A percentile compares a stretch with the other conserved stretches of the same genome.
Evolutionary conservation across 1,284 basidiomycete genomes (phyloP).

Genomic region (Caloboletus inedulis): DNA sequence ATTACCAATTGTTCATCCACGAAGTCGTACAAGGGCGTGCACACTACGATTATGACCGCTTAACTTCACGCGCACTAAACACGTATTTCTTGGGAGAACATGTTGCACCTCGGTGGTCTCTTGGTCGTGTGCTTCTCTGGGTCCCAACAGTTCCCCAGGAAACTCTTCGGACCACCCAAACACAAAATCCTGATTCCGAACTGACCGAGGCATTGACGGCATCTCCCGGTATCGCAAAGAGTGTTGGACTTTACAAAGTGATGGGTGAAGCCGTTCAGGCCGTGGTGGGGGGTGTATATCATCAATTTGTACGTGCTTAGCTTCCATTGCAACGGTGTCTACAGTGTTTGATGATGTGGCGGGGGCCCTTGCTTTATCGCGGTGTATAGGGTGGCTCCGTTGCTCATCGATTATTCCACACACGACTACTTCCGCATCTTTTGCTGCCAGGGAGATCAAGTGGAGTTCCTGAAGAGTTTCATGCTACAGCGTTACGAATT

Average conservation of each 20-base stretch:
- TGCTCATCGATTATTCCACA: slow-evolving; percentile 34
- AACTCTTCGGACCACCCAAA: slow-evolving; percentile 15
- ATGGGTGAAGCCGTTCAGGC: slow-evolving; percentile 73
- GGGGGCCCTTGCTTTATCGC: not conserved
- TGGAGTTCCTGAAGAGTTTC: slow-evolving; percentile 33
- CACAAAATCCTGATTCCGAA: slow-evolving; percentile 24
- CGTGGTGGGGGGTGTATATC: slow-evolving; percentile 71
- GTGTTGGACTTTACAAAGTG: slow-evolving; percentile 71
- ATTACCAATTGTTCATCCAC: slow-evolving; percentile 68
- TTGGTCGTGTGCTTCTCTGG: slow-evolving; percentile 69
- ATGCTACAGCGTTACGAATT: slow-evolving; percentile 25
- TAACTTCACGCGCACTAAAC: slow-evolving; percentile 55
- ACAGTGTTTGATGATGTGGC: not conserved
- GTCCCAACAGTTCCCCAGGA: slow-evolving; percentile 46
- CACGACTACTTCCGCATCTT: slow-evolving; percentile 34
- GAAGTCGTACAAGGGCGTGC: slow-evolving; percentile 48
- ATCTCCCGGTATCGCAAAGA: slow-evolving; percentile 37
- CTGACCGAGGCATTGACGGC: slow-evolving; percentile 23
- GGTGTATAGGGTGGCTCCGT: slow-evolving; percentile 31
- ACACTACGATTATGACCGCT: slow-evolving; percentile 52
- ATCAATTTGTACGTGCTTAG: slow-evolving; percentile 64
- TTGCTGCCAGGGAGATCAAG: slow-evolving; percentile 26
- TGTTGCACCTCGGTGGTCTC: slow-evolving; percentile 67
- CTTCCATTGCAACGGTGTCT: not conserved
- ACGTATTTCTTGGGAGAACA: slow-evolving; percentile 68